phyloP scores from a whole-genome alignment of 2,329 filamentous ascomycete genomes.

The Cytospora mali region DNA sequence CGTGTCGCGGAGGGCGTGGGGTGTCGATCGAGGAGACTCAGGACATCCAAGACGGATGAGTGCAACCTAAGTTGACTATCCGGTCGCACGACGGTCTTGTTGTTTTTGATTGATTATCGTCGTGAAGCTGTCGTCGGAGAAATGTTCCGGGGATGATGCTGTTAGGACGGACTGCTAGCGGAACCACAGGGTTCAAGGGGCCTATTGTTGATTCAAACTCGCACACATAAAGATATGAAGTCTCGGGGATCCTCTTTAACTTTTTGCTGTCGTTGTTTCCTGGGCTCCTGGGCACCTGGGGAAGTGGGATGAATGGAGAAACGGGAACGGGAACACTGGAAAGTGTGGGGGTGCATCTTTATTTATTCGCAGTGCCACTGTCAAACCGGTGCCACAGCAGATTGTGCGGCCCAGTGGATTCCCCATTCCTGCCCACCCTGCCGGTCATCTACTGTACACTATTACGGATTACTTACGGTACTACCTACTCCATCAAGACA shows the following conservation, averaged over 20 bases:
- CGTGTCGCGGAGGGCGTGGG: conserved; percentile 21
- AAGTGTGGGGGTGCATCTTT: conserved; percentile 25
- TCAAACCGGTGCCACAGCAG: conserved; percentile 11
- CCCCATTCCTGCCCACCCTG: conserved; percentile 31
- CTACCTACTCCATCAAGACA: background rate
- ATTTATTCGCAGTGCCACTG: conserved; percentile 18
- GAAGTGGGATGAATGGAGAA: conserved; percentile 27
- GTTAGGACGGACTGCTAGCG: too few relatives aligned
- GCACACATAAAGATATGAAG: conserved; percentile 17
- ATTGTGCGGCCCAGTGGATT: background rate
- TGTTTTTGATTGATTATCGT: conserved; percentile 18
- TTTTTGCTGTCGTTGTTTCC: conserved; percentile 23
- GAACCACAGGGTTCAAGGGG: conserved; percentile 17
- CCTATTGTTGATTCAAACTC: conserved; percentile 18
- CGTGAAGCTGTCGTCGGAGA: background rate
- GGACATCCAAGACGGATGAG: conserved; percentile 10
- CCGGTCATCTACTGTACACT: conserved; percentile 10
- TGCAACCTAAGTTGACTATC: conserved; percentile 13
- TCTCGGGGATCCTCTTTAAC: conserved; percentile 9
- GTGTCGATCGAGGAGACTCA: conserved; percentile 8
- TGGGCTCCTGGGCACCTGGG: conserved; percentile 11
- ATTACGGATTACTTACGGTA: background rate
- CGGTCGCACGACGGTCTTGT: conserved; percentile 17
- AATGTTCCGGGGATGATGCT: background rate
- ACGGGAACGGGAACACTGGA: conserved; percentile 23